Evolutionary conservation across 305 asterid species (phyloP).

Genomic region (Solanum hybrid): DNA sequence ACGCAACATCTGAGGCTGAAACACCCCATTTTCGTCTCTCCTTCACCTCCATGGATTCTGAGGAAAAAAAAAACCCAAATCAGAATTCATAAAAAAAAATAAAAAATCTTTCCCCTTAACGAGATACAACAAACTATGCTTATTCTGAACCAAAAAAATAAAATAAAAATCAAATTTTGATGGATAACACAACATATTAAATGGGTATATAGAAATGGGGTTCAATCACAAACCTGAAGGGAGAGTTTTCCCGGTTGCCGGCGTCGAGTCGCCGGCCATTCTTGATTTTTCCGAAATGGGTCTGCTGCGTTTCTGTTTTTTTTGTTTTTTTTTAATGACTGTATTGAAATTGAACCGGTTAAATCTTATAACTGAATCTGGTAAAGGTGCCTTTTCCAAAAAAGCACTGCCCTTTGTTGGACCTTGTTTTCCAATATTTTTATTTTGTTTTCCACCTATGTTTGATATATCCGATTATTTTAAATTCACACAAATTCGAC

Average conservation of each 20-base stretch:
- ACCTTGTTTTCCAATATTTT: background rate
- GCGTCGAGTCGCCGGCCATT: conserved; percentile 33
- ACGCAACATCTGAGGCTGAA: conserved; percentile 46
- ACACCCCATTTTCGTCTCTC: conserved; percentile 33
- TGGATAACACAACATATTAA: background rate
- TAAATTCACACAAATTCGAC: background rate
- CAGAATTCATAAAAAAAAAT: background rate
- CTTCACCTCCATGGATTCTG: conserved; percentile 26
- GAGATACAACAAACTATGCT: background rate
- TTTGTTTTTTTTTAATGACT: background rate
- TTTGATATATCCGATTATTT: no score
- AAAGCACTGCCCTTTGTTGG: background rate
- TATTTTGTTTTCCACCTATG: background rate
- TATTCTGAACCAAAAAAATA: background rate
- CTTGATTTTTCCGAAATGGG: background rate
- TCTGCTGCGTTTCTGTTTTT: background rate
- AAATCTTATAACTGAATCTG: background rate
- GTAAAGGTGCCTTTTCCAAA: background rate
- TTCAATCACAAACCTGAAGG: conserved; percentile 10
- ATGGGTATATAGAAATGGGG: background rate
- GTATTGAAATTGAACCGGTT: background rate
- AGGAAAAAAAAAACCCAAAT: background rate
- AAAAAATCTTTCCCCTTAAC: background rate
- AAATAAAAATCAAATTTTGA: background rate
- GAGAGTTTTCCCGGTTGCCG: conserved; percentile 23